Conservation (phyloP, 2,329 filamentous ascomycete species). For the Microdochium paspali region DNA sequence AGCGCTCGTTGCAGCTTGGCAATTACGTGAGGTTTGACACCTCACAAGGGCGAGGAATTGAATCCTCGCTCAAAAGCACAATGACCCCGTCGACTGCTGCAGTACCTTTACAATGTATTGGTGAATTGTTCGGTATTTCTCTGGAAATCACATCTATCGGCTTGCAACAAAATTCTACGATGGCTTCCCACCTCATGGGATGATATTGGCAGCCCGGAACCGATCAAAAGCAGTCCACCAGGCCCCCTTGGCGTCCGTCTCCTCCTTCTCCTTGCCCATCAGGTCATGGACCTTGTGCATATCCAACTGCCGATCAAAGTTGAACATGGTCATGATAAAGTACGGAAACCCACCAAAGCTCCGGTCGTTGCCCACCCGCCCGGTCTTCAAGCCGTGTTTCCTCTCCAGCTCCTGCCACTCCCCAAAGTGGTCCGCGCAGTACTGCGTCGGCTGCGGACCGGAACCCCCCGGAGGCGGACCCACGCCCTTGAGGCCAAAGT, state of each 20-base stretch:
- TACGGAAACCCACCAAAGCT: slow-evolving; percentile 18
- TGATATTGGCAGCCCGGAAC: slow-evolving; percentile 21
- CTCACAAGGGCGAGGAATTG: too few species aligned
- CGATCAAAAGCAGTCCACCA: slow-evolving; percentile 23
- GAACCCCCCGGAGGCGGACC: slow-evolving; percentile 2
- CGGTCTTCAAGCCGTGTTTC: slow-evolving; percentile 19
- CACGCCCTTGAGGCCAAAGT: slow-evolving; percentile 31
- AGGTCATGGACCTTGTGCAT: slow-evolving; percentile 19
- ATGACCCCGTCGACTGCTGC: too few species aligned
- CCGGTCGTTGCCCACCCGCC: slow-evolving; percentile 19
- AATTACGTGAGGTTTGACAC: too few species aligned
- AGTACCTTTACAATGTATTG: too few species aligned
- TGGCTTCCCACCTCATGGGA: slow-evolving; percentile 12
- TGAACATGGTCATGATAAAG: slow-evolving; percentile 23
- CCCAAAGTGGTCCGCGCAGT: slow-evolving; percentile 14
- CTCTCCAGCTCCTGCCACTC: slow-evolving; percentile 21
- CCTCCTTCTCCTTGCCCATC: slow-evolving; percentile 18
- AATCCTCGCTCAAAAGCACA: too few species aligned
- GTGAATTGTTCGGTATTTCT: too few species aligned
- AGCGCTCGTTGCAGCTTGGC: too few species aligned
- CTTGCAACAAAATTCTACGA: not conserved
- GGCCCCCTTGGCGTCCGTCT: slow-evolving; percentile 16
- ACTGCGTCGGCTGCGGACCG: slow-evolving; percentile 11
- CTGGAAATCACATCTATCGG: too few species aligned
- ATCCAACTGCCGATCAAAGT: slow-evolving; percentile 24